phyloP scores from a whole-genome alignment of 2,329 filamentous ascomycete genomes.

The Fusarium sp. region DNA sequence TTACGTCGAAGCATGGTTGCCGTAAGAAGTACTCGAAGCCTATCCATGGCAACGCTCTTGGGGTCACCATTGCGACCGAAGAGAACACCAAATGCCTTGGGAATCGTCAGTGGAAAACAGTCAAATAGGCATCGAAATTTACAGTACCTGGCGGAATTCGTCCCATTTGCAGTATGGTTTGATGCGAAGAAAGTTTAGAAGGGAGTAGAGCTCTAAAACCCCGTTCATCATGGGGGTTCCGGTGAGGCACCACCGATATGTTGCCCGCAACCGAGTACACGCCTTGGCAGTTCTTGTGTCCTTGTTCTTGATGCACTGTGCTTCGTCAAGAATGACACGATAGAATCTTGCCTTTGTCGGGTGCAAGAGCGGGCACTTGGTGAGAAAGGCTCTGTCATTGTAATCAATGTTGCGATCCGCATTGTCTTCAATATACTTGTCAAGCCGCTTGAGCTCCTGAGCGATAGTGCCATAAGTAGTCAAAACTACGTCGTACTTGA shows the following conservation, averaged over 20 bases:
- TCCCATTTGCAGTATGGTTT: conserved; percentile 79
- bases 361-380: conserved; percentile 73
- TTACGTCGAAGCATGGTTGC: conserved; percentile 87
- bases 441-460: conserved; percentile 74
- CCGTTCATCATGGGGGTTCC: conserved; percentile 93
- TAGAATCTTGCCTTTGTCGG: conserved; percentile 76
- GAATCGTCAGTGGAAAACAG: neutral
- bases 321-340: conserved; percentile 88
- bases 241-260: conserved; percentile 84
- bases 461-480: conserved; percentile 88
- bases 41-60: conserved; percentile 75
- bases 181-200: conserved; percentile 84
- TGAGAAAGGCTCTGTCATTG: conserved; percentile 54
- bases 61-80: conserved; percentile 63
- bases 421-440: conserved; percentile 66
- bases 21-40: conserved; percentile 82
- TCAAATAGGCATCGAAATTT: neutral
- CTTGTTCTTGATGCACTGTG: conserved; percentile 86
- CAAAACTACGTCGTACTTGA: conserved; percentile 82
- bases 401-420: conserved; percentile 57
- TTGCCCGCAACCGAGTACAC: conserved; percentile 75
- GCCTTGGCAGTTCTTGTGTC: conserved; percentile 81
- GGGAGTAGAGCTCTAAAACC: conserved; percentile 82
- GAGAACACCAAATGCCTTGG: conserved; percentile 60
- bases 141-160: conserved; percentile 69